Base-by-base conservation (phyloP, 768 basidiomycete species). In the Tubosaeta sp. region DNA sequence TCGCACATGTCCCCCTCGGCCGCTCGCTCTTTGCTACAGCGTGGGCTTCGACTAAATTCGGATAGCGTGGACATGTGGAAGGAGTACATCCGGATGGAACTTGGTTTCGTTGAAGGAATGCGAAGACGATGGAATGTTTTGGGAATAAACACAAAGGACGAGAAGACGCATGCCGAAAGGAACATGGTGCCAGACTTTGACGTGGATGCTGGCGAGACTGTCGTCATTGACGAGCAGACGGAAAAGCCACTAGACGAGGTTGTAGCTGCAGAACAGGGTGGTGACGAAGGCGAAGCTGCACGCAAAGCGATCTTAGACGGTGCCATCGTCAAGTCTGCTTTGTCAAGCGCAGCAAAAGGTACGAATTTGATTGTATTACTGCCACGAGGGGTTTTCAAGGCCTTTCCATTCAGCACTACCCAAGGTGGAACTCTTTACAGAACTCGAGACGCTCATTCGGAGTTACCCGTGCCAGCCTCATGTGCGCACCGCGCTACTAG, bases 21-120 rank as follows among this genome's bases (percentile, higher is more conserved):
- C 0, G 91, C 93, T 10, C 86, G 94, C 25, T 78, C 85, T 31
- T 73, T 94, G 35, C 75, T 97, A 38, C 89, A 94, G 55, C 83
- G 94, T 6, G 94, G 94, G 12, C 76, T 95, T 41, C 79, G 94
- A 31, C 67, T 95, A 44, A 86, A 92, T 57, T 71, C 76, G 12
- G 80, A 85, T 46, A 88, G 82, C 55, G 67, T 79, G 29, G 83
- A 85, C 50, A 73, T 97, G 68, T 97, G 94, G 94, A 75, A 76
- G 19, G 93, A 94, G 68, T 95, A 94, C 64, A 82, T 92, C 56
- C 84, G 84, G 64, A 90, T 96, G 81, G 94, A 97, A 66, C 70
- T 94, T 5, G 83, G 84, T 3, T 95, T 90, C 67, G 73, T 91
- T 8, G 92, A 95, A 71, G 81, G 80, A 13, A 70, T 94, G 43